A percentile compares a stretch with the other conserved stretches of the same genome.
Evolutionary conservation across 2,329 filamentous ascomycete species (phyloP).

Genomic region (Trichoderma atroviride): DNA sequence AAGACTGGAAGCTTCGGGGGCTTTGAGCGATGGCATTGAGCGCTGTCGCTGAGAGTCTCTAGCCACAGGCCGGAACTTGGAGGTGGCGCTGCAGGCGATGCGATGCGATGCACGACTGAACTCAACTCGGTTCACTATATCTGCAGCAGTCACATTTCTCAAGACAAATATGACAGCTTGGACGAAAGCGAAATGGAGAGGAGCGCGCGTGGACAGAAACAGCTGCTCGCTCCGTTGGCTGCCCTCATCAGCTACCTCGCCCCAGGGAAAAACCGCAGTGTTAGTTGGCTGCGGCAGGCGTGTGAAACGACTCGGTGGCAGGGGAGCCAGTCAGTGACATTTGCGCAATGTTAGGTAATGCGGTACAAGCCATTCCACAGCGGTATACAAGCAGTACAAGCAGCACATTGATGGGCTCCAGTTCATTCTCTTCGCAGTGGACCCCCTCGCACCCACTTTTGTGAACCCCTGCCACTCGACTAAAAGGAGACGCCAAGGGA

Average conservation of each 20-base stretch:
- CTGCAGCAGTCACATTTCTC: slow-evolving; percentile 20
- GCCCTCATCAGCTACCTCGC: neutral
- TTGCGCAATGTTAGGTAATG: neutral
- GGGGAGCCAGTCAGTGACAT: neutral
- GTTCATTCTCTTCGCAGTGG: neutral
- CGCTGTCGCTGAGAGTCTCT: neutral
- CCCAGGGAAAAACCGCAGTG: neutral
- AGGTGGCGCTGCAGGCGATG: neutral
- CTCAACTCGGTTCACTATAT: neutral
- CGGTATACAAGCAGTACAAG: neutral
- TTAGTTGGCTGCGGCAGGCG: slow-evolving; percentile 6
- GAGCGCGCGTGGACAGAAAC: slow-evolving; percentile 5
- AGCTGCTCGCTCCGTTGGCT: slow-evolving; percentile 17
- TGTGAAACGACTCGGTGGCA: slow-evolving; percentile 16
- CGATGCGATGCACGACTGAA: neutral
- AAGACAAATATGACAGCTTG: neutral
- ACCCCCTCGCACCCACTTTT: neutral
- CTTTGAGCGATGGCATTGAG: neutral
- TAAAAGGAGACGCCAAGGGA: slow-evolving; percentile 3
- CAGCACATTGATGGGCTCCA: too few species aligned
- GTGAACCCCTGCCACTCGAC: slow-evolving; percentile 15
- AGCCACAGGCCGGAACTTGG: slow-evolving; percentile 15
- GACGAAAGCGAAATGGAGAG: slow-evolving; percentile 22
- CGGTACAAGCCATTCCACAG: neutral
- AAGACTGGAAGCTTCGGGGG: neutral